phyloP scores from a whole-genome alignment of 345 rosid species.

The Lepidium sativum region DNA sequence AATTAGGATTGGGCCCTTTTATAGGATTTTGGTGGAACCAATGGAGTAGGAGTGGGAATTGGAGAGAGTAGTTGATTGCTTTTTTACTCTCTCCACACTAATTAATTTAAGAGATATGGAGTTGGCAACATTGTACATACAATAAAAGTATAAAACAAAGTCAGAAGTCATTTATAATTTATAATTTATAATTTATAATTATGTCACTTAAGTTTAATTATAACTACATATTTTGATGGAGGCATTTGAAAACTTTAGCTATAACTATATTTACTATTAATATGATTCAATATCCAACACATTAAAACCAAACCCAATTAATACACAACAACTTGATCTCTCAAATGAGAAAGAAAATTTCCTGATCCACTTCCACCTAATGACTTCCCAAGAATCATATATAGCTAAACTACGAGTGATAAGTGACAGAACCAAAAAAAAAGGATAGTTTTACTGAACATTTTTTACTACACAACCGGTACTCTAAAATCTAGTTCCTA shows the following conservation, averaged over 20 bases:
- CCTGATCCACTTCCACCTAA: slow-evolving; percentile 21
- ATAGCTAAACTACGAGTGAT: slow-evolving; percentile 20
- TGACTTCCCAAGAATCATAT: slow-evolving; percentile 27
- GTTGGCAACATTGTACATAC: slow-evolving; percentile 13
- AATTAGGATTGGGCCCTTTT: neutral
- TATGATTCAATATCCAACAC: slow-evolving; percentile 18
- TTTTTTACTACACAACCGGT: slow-evolving; percentile 17
- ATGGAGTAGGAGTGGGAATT: slow-evolving; percentile 21
- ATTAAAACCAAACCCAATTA: slow-evolving; percentile 9
- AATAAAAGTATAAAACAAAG: neutral
- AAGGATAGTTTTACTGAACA: neutral
- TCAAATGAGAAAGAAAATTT: slow-evolving; percentile 6
- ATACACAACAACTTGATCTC: slow-evolving; percentile 20
- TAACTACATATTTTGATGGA: too few species aligned
- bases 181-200: too few species aligned
- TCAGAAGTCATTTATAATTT: too few species aligned
- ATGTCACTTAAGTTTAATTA: too few species aligned
- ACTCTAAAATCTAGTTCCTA: slow-evolving; percentile 25
- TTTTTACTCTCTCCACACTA: slow-evolving; percentile 21
- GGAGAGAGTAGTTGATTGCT: slow-evolving; percentile 23
- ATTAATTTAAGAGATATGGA: neutral
- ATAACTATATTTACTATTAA: slow-evolving; percentile 20
- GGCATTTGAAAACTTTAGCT: neutral
- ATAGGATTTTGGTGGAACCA: slow-evolving; percentile 20
- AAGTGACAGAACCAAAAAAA: neutral